Evolutionary conservation across 1,284 basidiomycete species (phyloP), one percentile per base, ranked within the genome.

Genomic region (Trametes sp.): DNA sequence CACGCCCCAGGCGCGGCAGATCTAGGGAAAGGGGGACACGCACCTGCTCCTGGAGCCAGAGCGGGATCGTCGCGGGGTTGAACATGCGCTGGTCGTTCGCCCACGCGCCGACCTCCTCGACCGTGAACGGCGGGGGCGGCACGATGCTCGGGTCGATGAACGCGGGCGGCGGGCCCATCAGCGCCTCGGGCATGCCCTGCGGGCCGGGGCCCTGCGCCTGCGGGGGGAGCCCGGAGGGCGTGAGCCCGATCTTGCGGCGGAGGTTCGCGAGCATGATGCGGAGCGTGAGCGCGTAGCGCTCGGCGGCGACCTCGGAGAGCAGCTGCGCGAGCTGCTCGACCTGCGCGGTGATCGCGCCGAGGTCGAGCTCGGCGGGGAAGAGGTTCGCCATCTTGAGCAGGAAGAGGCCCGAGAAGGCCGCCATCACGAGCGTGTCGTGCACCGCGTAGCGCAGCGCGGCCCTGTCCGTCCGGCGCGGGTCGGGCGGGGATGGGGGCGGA

Each of bases 351-450:
- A 95, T 93, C 4, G 85, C 84, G 35, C 78, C 81, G 35, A 94
- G 79, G 74, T 95, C 93, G 52, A 95, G 80, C 70, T 95, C 93
- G 11, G 86, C 77, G 0, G 92, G 92, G 81, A 95, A 95, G 23
- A 95, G 82, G 69, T 88, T 91, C 54, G 92, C 93, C 87, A 95
- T 95, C 79, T 98, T 97, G 66, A 98, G 84, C 31, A 98, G 79
- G 81, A 96, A 97, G 14, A 97, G 85, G 4, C 93, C 95, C 8
- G 95, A 94, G 76, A 98, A 98, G 1, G 94, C 92, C 21, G 94
- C 92, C 0, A 93, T 95, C 60, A 96, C 95, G 55, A 97, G 87
- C 68, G 89, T 93, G 74, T 97, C 96, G 73, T 97, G 96, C 21
- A 96, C 94, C 0, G 95, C 94, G 76, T 96, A 96, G 66, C 90